phyloP scores from a whole-genome alignment of 1,284 basidiomycete species.

The Marasmius fiardii region DNA sequence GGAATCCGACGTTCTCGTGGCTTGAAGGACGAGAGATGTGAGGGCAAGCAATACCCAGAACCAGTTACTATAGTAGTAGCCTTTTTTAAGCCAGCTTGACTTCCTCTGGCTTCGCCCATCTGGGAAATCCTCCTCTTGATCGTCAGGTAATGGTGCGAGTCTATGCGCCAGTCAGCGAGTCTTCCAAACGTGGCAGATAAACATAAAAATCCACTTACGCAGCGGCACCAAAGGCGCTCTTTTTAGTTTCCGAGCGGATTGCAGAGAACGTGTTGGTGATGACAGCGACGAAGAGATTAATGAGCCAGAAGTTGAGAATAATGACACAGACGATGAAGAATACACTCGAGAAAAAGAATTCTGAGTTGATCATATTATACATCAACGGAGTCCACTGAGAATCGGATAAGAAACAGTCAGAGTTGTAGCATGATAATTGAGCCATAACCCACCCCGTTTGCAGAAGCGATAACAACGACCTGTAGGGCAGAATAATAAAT shows the following conservation, averaged over 20 bases:
- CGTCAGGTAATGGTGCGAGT: not conserved
- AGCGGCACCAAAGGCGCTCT: conserved; percentile 90
- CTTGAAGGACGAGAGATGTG: conserved; percentile 74
- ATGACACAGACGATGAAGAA: conserved; percentile 88
- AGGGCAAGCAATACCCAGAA: conserved; percentile 81
- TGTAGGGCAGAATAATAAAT: conserved; percentile 84
- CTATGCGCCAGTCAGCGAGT: not conserved
- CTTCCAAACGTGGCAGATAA: not conserved
- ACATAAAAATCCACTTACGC: conserved; percentile 20
- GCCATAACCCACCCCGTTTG: conserved; percentile 56
- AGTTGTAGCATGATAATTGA: not conserved
- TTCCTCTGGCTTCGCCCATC: conserved; percentile 42
- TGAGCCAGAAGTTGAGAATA: conserved; percentile 90
- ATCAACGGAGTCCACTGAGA: conserved; percentile 74
- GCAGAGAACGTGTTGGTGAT: conserved; percentile 95
- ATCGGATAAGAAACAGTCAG: conserved; percentile 6
- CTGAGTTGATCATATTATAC: conserved; percentile 91
- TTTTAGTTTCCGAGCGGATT: conserved; percentile 85
- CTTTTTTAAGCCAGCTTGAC: conserved; percentile 46
- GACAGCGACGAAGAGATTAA: conserved; percentile 94
- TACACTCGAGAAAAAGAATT: conserved; percentile 84
- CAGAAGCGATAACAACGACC: conserved; percentile 82
- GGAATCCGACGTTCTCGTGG: conserved; percentile 64
- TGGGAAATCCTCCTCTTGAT: conserved; percentile 57
- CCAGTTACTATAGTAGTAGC: conserved; percentile 64